Evolutionary conservation across 2,329 filamentous ascomycete genomes (phyloP).

Genomic region (Verticillium albo-atrum): DNA sequence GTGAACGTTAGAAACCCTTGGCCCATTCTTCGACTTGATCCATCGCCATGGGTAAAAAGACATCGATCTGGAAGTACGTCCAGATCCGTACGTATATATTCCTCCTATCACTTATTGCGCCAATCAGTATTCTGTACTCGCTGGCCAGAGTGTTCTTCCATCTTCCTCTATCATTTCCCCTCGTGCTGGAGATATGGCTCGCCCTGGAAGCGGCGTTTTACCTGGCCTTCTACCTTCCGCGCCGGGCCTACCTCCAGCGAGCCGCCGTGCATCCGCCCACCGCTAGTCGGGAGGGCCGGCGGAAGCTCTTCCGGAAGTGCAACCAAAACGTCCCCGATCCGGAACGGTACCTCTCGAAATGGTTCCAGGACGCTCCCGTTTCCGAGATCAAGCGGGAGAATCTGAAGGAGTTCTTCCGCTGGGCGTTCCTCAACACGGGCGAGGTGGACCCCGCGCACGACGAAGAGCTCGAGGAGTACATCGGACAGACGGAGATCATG

Average conservation of each 20-base stretch:
- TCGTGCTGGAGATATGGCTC: constrained; percentile 23
- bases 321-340: constrained; percentile 48
- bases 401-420: constrained; percentile 60
- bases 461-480: constrained; percentile 36
- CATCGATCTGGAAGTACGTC: constrained; percentile 13
- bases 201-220: constrained; percentile 37
- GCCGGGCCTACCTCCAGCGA: constrained; percentile 29
- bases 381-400: constrained; percentile 61
- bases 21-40: too few species aligned
- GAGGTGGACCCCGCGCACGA: constrained; percentile 27
- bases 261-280: constrained; percentile 35
- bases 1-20: too few species aligned
- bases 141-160: constrained; percentile 20
- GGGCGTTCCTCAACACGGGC: constrained; percentile 58
- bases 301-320: constrained; percentile 52
- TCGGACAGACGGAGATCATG: constrained; percentile 47
- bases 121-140: constrained; percentile 42
- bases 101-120: constrained; percentile 42
- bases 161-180: constrained; percentile 20
- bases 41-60: not conserved
- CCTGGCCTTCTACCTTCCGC: constrained; percentile 36
- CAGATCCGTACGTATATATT: constrained; percentile 43
- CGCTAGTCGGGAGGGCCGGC: constrained; percentile 41
- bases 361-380: constrained; percentile 59
- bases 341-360: constrained; percentile 54